Percentiles rank a stretch among this genome's conserved stretches.
phyloP scores from a whole-genome alignment of 1,284 basidiomycete genomes.

The Rhodotorula glutinis region DNA sequence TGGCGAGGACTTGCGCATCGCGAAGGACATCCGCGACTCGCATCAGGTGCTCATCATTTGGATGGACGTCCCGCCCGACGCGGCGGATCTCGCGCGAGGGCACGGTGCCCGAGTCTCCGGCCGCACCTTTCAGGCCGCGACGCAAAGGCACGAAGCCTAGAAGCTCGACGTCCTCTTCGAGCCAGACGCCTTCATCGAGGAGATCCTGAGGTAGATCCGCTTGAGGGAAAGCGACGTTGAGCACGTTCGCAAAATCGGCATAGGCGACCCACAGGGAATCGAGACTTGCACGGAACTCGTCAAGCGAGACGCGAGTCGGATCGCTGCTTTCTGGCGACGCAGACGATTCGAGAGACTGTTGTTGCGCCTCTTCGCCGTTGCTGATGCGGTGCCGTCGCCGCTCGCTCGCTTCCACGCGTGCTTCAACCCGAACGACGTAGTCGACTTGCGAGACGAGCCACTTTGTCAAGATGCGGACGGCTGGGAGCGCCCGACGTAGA shows the following conservation, averaged over 20 bases:
- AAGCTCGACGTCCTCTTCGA: slow-evolving; percentile 91
- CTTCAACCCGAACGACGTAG: slow-evolving; percentile 56
- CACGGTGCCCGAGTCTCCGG: neutral
- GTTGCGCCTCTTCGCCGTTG: slow-evolving; percentile 8
- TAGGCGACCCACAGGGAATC: slow-evolving; percentile 69
- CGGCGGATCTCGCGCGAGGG: slow-evolving; percentile 33
- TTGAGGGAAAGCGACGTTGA: slow-evolving; percentile 68
- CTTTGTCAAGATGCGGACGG: slow-evolving; percentile 79
- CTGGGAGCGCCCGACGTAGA: slow-evolving; percentile 79
- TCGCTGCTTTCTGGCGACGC: neutral
- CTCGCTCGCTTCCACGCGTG: slow-evolving; percentile 23
- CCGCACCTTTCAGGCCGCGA: slow-evolving; percentile 48
- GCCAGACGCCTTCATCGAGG: slow-evolving; percentile 55
- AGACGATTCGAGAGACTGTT: slow-evolving; percentile 1
- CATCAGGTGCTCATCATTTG: slow-evolving; percentile 93
- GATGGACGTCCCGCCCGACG: slow-evolving; percentile 64
- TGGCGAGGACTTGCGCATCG: slow-evolving; percentile 66
- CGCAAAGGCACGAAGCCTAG: slow-evolving; percentile 80
- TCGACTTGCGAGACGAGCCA: slow-evolving; percentile 80
- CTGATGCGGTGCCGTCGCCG: slow-evolving; percentile 1
- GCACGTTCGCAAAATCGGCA: slow-evolving; percentile 62
- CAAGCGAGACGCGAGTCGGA: neutral
- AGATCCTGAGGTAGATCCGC: slow-evolving; percentile 57
- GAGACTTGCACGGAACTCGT: slow-evolving; percentile 29
- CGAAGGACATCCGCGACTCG: slow-evolving; percentile 78